phyloP scores from a whole-genome alignment of 768 basidiomycete genomes.

The Thelephora ganbajun region DNA sequence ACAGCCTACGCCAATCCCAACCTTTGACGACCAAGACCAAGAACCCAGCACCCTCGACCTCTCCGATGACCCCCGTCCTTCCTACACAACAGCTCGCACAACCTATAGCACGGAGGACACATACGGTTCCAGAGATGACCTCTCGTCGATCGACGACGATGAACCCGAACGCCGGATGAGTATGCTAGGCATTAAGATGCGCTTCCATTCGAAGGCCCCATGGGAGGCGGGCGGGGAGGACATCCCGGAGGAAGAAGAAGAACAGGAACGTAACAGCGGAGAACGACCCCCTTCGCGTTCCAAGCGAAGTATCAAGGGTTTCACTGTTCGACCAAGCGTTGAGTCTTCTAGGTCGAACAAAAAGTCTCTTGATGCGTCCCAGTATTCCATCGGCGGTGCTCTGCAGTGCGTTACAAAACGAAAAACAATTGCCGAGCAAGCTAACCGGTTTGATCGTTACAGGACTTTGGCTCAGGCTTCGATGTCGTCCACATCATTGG shows the following conservation, averaged over 20 bases:
- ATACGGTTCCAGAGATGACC: conserved; percentile 6
- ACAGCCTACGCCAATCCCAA: conserved; percentile 11
- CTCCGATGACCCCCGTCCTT: conserved; percentile 25
- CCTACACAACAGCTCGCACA: conserved; percentile 4
- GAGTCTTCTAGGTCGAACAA: conserved; percentile 52
- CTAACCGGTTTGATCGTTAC: conserved; percentile 2
- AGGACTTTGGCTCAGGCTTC: conserved; percentile 52
- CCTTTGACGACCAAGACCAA: conserved; percentile 18
- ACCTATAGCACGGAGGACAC: conserved; percentile 10
- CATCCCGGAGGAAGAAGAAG: conserved; percentile 29
- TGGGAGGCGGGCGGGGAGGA: conserved; percentile 56
- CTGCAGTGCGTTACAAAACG: conserved; percentile 36
- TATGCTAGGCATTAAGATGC: conserved; percentile 71
- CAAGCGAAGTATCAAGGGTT: conserved; percentile 18
- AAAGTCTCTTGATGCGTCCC: conserved; percentile 45
- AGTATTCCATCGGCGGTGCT: conserved; percentile 35
- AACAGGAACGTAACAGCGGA: conserved; percentile 18
- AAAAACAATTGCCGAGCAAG: too few relatives aligned
- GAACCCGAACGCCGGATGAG: conserved; percentile 43
- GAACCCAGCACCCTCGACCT: conserved; percentile 41
- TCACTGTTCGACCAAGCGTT: conserved; percentile 38
- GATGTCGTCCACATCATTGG: conserved; percentile 40
- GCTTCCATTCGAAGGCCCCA: conserved; percentile 67
- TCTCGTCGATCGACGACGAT: conserved; percentile 26
- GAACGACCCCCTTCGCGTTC: conserved; percentile 8